Evolutionary conservation across 2,329 filamentous ascomycete genomes (phyloP).

Genomic region (Verticillium albo-atrum): DNA sequence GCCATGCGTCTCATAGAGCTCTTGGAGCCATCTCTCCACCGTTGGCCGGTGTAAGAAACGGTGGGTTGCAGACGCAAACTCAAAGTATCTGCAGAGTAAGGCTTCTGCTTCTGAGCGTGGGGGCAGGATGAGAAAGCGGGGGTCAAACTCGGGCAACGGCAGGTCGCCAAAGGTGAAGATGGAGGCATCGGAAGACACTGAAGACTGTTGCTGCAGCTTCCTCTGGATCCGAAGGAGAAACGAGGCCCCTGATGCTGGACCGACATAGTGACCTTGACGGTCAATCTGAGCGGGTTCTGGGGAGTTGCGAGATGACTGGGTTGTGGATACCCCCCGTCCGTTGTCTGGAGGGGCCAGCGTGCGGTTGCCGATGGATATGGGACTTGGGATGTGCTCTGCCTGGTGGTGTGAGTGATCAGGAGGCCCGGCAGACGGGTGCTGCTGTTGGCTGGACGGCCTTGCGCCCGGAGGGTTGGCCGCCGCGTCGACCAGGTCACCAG

Average conservation of each 20-base stretch:
- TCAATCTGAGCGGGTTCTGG: constrained; percentile 23
- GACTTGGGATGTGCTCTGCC: background rate
- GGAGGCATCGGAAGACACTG: constrained; percentile 31
- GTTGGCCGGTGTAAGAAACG: constrained; percentile 48
- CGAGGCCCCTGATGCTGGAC: constrained; percentile 22
- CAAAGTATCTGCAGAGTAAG: constrained; percentile 47
- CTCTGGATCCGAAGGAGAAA: constrained; percentile 21
- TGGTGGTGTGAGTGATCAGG: background rate
- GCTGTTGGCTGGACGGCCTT: background rate
- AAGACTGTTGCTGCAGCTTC: constrained; percentile 37
- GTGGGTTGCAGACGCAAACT: constrained; percentile 52
- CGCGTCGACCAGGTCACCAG: background rate
- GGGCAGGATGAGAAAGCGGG: constrained; percentile 33
- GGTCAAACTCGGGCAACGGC: constrained; percentile 34
- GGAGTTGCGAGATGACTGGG: constrained; percentile 8
- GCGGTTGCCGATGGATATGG: constrained; percentile 1
- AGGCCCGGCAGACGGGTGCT: background rate
- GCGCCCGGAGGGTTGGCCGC: background rate
- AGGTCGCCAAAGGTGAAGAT: constrained; percentile 47
- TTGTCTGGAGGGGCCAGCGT: background rate
- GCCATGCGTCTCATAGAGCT: constrained; percentile 30
- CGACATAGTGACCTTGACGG: constrained; percentile 24
- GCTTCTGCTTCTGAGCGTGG: constrained; percentile 26
- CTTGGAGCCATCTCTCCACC: constrained; percentile 39
- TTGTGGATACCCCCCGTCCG: background rate